Evolutionary conservation across 768 basidiomycete species (phyloP).

Genomic region (Pleurotus tuber-regium): DNA sequence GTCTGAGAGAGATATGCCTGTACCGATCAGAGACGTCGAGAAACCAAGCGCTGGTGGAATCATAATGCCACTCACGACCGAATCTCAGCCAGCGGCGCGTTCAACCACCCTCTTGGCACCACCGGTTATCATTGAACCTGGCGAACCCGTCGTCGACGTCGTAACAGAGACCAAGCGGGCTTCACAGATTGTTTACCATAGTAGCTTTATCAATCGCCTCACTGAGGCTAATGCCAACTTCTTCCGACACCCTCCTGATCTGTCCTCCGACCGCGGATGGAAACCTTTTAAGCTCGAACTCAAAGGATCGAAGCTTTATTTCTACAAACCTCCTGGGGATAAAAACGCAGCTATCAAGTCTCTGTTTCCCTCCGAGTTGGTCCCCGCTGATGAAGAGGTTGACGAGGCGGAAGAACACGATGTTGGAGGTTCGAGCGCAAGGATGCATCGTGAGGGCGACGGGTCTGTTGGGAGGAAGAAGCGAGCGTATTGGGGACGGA

Average conservation of each 20-base stretch:
- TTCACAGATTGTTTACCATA: slow-evolving; percentile 76
- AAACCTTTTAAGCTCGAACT: slow-evolving; percentile 84
- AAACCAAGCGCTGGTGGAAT: not conserved
- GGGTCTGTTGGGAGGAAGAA: slow-evolving; percentile 45
- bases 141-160: slow-evolving; percentile 22
- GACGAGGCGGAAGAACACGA: slow-evolving; percentile 22
- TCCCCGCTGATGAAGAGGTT: slow-evolving; percentile 48
- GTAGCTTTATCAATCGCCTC: slow-evolving; percentile 76
- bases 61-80: not conserved
- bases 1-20: slow-evolving; percentile 33
- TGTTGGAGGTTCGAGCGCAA: slow-evolving; percentile 17
- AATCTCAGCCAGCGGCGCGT: slow-evolving; percentile 9
- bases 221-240: slow-evolving; percentile 35
- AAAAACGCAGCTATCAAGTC: slow-evolving; percentile 61
- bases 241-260: slow-evolving; percentile 24
- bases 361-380: slow-evolving; percentile 67
- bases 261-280: slow-evolving; percentile 59
- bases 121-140: slow-evolving; percentile 45
- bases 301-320: slow-evolving; percentile 81
- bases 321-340: slow-evolving; percentile 83
- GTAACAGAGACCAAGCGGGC: slow-evolving; percentile 47
- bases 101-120: slow-evolving; percentile 44
- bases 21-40: slow-evolving; percentile 17
- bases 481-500: slow-evolving; percentile 75
- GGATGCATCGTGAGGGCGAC: slow-evolving; percentile 21